These are phyloP conservation scores for Chaetothyriales sp. DNA, from an alignment of 2,329 filamentous ascomycete species.

Conservation along the genomic window DNA sequence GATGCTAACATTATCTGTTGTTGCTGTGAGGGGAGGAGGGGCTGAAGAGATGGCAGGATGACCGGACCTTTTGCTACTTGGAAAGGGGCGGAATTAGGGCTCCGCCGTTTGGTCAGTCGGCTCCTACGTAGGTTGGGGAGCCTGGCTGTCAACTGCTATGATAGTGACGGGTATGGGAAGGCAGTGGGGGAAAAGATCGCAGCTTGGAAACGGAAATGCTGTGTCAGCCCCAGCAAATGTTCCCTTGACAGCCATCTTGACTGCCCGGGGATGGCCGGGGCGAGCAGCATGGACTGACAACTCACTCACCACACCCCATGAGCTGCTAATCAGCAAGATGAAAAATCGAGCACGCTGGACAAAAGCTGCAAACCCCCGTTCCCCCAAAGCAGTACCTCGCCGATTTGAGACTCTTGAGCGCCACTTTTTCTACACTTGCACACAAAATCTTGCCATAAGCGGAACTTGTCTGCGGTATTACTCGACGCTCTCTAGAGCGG, in stretches of 20 bases:
- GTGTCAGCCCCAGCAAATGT: background rate
- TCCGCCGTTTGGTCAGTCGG: background rate
- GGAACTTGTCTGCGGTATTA: background rate
- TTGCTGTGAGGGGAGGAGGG: background rate
- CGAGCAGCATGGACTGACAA: background rate
- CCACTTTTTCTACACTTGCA: background rate
- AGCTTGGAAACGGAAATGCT: background rate
- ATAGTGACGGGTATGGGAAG: background rate
- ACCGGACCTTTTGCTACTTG: background rate
- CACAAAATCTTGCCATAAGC: background rate
- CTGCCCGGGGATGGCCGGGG: background rate
- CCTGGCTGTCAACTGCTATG: background rate
- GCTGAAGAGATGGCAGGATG: background rate
- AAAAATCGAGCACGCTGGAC: background rate
- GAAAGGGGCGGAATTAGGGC: background rate
- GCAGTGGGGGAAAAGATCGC: background rate
- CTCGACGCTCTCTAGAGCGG: no score
- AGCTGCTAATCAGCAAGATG: background rate
- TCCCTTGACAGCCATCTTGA: background rate
- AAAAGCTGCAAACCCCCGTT: background rate
- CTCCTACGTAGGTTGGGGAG: background rate
- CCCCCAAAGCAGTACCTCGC: background rate
- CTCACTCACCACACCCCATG: background rate
- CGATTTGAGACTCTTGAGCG: background rate
- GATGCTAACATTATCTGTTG: no score